Evolutionary conservation across 2,329 filamentous ascomycete species (phyloP).

Genomic region (Harringtonia lauricola): DNA sequence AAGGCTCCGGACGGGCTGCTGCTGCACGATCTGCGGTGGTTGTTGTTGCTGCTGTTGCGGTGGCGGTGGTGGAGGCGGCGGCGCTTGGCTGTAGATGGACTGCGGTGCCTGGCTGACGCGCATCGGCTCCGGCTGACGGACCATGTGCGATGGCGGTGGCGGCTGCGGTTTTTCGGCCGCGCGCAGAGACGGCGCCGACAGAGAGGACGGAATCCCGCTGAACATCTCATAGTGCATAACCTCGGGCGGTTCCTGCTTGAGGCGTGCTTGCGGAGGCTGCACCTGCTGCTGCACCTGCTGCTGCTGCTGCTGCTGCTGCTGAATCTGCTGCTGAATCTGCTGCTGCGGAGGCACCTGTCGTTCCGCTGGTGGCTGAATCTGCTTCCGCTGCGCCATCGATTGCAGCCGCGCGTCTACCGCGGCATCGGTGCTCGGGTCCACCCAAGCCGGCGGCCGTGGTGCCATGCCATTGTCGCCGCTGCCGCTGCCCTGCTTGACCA

Average conservation of each 20-base stretch:
- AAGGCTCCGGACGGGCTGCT: constrained; percentile 7
- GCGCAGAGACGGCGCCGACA: constrained; percentile 17
- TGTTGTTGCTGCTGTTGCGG: not conserved
- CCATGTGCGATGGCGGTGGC: constrained; percentile 17
- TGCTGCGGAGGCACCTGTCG: not conserved
- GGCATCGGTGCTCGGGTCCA: constrained; percentile 5
- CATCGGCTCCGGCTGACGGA: too few species aligned
- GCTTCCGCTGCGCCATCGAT: constrained; percentile 18
- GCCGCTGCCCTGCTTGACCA: constrained; percentile 1
- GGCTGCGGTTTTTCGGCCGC: constrained; percentile 14
- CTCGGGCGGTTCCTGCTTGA: not conserved
- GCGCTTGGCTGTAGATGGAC: too few species aligned
- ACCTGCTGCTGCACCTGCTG: constrained; percentile 10
- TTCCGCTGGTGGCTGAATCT: constrained; percentile 13
- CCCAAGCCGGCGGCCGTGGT: constrained; percentile 13
- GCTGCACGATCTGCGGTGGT: constrained; percentile 1
- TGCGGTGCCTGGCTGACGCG: too few species aligned
- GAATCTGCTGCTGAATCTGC: not conserved
- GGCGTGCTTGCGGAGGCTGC: not conserved
- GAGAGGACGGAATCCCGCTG: too few species aligned
- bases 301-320: not conserved
- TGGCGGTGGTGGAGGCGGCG: too few species aligned
- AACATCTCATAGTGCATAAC: not conserved
- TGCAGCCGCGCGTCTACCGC: constrained; percentile 20
- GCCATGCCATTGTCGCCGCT: not conserved